phyloP scores from a whole-genome alignment of 768 basidiomycete genomes.

The Russula sp. region DNA sequence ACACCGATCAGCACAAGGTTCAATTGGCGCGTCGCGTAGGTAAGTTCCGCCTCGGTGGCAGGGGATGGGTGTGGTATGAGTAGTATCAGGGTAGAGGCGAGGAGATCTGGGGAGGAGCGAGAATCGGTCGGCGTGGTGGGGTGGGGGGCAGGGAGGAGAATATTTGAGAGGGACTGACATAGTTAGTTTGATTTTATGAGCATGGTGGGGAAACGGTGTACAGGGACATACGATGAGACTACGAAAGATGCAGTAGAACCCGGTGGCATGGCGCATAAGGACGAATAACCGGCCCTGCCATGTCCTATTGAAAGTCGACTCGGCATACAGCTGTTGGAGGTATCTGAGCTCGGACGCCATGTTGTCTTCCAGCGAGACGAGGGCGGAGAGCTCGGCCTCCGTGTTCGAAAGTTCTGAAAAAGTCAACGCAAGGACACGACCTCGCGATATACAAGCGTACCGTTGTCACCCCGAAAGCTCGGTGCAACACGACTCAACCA shows the following conservation, averaged over 20 bases:
- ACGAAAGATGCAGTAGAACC: constrained; percentile 29
- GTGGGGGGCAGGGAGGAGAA: constrained; percentile 33
- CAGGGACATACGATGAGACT: constrained; percentile 27
- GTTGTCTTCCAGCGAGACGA: constrained; percentile 18
- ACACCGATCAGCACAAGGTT: constrained; percentile 68
- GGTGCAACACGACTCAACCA: constrained; percentile 49
- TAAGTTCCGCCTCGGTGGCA: constrained; percentile 27
- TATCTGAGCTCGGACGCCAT: constrained; percentile 11
- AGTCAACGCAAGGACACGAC: not conserved
- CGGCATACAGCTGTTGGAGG: constrained; percentile 11
- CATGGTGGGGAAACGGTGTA: not conserved
- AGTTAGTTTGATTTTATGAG: not conserved
- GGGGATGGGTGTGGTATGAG: constrained; percentile 26
- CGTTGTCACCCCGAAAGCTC: constrained; percentile 42
- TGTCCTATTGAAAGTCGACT: constrained; percentile 13
- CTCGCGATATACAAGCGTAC: not conserved
- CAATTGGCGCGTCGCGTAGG: constrained; percentile 43
- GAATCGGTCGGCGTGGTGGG: constrained; percentile 23
- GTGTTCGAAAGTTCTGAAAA: constrained; percentile 21
- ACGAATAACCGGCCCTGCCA: constrained; percentile 17
- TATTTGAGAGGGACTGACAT: constrained; percentile 43
- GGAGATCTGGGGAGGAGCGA: constrained; percentile 36
- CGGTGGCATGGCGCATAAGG: constrained; percentile 12
- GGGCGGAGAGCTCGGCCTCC: constrained; percentile 15
- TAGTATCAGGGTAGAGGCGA: constrained; percentile 37